Conservation (phyloP, 1,284 basidiomycete species). For the Fistulinella staudtii region DNA sequence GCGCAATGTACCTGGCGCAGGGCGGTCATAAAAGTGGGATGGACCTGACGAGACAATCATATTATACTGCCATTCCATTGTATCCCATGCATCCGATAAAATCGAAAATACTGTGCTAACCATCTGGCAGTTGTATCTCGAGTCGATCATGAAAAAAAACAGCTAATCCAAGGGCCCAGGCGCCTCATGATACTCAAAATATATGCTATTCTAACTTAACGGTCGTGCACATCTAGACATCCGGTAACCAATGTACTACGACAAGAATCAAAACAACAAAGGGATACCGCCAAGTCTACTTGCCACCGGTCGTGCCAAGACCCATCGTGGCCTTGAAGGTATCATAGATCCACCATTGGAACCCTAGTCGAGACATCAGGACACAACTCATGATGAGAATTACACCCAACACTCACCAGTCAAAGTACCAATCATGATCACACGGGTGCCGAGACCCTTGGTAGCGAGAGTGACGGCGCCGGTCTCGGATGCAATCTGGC, state of each 20-base stretch:
- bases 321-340: conserved; percentile 77
- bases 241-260: no score
- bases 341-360: conserved; percentile 91
- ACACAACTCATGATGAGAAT: neutral
- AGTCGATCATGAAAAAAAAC: no score
- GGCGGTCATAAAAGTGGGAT: conserved; percentile 31
- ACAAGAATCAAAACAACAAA: conserved; percentile 3
- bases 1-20: conserved; percentile 84
- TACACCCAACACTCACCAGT: conserved; percentile 43
- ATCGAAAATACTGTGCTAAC: no score
- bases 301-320: conserved; percentile 80
- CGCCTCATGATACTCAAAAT: no score
- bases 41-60: conserved; percentile 4
- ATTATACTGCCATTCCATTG: neutral
- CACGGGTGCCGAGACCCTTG: conserved; percentile 77
- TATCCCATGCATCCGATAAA: no score
- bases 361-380: conserved; percentile 38
- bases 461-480: conserved; percentile 61
- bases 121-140: no score
- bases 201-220: no score
- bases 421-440: conserved; percentile 77
- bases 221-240: no score
- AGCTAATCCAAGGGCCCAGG: no score
- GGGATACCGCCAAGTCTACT: conserved; percentile 42
- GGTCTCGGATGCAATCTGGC: conserved; percentile 64